Evolutionary conservation across 2,329 filamentous ascomycete species (phyloP).

Genomic region (Talaromyces verruculosus): DNA sequence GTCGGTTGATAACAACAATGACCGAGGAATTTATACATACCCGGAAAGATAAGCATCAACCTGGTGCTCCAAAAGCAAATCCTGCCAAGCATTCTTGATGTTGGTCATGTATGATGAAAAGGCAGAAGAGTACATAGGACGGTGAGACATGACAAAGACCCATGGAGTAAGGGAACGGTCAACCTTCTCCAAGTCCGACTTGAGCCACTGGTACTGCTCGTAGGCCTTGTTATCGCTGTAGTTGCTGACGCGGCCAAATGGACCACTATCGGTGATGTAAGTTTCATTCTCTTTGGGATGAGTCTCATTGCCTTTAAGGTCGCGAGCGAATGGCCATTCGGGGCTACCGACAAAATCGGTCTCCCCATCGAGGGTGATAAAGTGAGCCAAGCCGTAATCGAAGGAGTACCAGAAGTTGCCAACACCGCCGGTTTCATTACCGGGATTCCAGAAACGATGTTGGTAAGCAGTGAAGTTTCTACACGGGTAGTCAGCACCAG

Average conservation of each 20-base stretch:
- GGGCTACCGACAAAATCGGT: conserved; percentile 54
- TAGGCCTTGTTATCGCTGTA: conserved; percentile 32
- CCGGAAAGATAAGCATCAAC: conserved; percentile 50
- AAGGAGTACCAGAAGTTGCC: conserved; percentile 58
- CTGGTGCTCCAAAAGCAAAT: conserved; percentile 45
- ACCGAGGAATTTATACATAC: conserved; percentile 13
- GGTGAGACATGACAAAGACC: conserved; percentile 52
- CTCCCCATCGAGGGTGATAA: conserved; percentile 50
- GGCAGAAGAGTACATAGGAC: conserved; percentile 39
- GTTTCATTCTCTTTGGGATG: conserved; percentile 46
- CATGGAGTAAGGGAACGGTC: conserved; percentile 52
- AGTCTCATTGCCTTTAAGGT: conserved; percentile 42
- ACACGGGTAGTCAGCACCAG: neutral
- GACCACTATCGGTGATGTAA: conserved; percentile 50
- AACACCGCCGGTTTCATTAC: conserved; percentile 49
- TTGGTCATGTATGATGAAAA: conserved; percentile 45
- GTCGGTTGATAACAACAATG: neutral
- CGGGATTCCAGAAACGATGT: conserved; percentile 55
- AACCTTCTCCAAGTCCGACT: conserved; percentile 47
- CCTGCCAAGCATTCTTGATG: conserved; percentile 50
- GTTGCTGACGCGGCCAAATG: conserved; percentile 40
- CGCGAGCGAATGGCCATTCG: conserved; percentile 30
- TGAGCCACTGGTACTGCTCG: conserved; percentile 45
- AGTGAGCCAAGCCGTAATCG: conserved; percentile 56
- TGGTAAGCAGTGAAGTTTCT: conserved; percentile 55